Evolutionary conservation across 768 basidiomycete genomes (phyloP), one percentile per base, ranked within the genome.

Genomic region (Zangia roseola): DNA sequence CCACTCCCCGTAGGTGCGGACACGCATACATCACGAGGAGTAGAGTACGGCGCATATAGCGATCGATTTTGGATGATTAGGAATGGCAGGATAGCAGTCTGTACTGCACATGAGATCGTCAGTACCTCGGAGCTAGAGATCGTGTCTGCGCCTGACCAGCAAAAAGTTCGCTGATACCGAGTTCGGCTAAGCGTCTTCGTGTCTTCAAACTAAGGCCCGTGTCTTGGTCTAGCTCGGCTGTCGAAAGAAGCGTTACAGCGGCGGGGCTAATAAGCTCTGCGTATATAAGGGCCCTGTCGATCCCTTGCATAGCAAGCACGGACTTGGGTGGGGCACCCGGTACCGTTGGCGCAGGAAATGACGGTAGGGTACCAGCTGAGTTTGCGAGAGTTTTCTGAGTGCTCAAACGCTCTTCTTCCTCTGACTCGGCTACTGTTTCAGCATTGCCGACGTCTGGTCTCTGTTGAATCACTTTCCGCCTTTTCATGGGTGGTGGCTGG

Each of bases 1-100:
- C 97, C 97, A 57, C 94, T 97, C 20, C 97, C 97, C 0, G 97
- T 99, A 0, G 97, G 97, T 1, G 97, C 97, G 8, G 93, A 97
- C 12, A 95, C 89, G 57, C 94, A 94, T 12, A 94, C 78, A 68
- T 99, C 97, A 23, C 77, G 77, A 23, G 84, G 84, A 30, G 81
- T 76, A 48, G 78, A 63, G 57, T 80, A 84, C 0, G 90, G 84
- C 36, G 76, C 71, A 59, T 91, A 91, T 10, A 93, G 67, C 1
- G 73, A 65, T 42, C 72, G 52, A 16, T 74, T 62, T 40, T 71
- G 43, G 14, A 77, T 74, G 13, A 94, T 77, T 0, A 98, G 74
- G 61, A 92, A 83, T 1, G 95, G 94, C 0, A 98, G 69, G 12
- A 97, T 78, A 16, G 78, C 79, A 1, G 91, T 92, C 75, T 99